A percentile compares a stretch with the other conserved stretches of the same genome.
phyloP scores from a whole-genome alignment of 2,329 filamentous ascomycete genomes.

The Microdochium bolleyi region DNA sequence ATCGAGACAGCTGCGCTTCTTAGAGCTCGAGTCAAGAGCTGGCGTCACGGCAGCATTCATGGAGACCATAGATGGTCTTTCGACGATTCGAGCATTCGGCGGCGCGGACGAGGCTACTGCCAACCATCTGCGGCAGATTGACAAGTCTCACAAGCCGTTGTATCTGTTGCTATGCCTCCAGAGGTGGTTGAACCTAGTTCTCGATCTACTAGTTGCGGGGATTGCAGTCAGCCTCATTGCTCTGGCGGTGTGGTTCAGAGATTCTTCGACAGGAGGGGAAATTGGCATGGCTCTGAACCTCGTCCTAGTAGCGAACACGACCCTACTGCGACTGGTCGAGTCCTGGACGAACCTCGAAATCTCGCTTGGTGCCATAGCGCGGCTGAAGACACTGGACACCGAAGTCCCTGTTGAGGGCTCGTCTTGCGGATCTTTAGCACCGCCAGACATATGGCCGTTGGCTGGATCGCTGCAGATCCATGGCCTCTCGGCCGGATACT shows the following conservation, averaged over 20 bases:
- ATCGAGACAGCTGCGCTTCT: slow-evolving; percentile 42
- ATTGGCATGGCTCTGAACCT: slow-evolving; percentile 19
- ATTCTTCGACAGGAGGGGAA: slow-evolving; percentile 4
- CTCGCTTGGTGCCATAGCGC: slow-evolving; percentile 22
- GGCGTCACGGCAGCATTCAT: slow-evolving; percentile 42
- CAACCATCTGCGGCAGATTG: slow-evolving; percentile 26
- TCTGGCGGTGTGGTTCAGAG: slow-evolving; percentile 23
- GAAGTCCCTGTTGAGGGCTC: slow-evolving; percentile 18
- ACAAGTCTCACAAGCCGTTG: slow-evolving; percentile 38
- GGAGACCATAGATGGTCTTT: slow-evolving; percentile 37
- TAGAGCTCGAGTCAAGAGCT: slow-evolving; percentile 42
- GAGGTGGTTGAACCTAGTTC: slow-evolving; percentile 37
- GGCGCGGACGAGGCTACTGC: slow-evolving; percentile 31
- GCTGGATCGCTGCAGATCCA: slow-evolving; percentile 17
- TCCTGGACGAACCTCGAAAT: slow-evolving; percentile 28
- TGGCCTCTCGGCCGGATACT: slow-evolving; percentile 17
- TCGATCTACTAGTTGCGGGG: slow-evolving; percentile 35
- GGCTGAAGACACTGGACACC: slow-evolving; percentile 21
- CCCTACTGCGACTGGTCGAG: slow-evolving; percentile 20
- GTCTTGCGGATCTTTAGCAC: slow-evolving; percentile 8
- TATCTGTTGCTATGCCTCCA: slow-evolving; percentile 41
- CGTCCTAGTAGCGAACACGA: slow-evolving; percentile 18
- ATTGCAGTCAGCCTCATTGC: slow-evolving; percentile 34
- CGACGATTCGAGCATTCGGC: slow-evolving; percentile 40
- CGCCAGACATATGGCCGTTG: slow-evolving; percentile 17